phyloP scores from a whole-genome alignment of 352 stramenopile genomes.

The Phytopythium mirpurense region DNA sequence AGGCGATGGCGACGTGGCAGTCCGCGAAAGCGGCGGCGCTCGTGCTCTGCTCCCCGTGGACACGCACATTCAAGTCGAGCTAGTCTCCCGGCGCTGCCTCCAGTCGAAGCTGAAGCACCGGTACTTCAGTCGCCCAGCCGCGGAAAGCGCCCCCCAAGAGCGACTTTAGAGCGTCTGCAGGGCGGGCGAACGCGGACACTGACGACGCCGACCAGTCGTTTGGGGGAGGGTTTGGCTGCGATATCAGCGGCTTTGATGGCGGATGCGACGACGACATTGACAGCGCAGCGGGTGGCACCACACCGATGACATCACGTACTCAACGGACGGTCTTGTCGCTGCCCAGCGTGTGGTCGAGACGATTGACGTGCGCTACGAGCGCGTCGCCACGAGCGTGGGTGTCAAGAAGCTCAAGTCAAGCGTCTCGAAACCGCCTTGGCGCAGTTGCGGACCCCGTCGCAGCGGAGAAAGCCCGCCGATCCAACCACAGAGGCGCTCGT shows the following conservation, averaged over 20 bases:
- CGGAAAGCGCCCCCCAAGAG: constrained; percentile 5
- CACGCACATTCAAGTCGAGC: constrained; percentile 54
- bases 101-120: constrained; percentile 66
- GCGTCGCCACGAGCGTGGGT: constrained; percentile 95
- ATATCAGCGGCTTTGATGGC: constrained; percentile 30
- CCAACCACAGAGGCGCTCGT: not conserved
- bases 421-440: constrained; percentile 90
- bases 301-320: constrained; percentile 39
- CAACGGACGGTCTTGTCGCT: constrained; percentile 59
- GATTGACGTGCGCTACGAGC: constrained; percentile 91
- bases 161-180: constrained; percentile 11
- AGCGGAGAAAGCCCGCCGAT: not conserved
- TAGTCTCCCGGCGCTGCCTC: constrained; percentile 76
- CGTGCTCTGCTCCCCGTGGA: constrained; percentile 76
- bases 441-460: constrained; percentile 19
- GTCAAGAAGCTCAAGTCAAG: constrained; percentile 96
- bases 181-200: constrained; percentile 13
- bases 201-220: constrained; percentile 19
- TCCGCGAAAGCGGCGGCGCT: constrained; percentile 50
- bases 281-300: constrained; percentile 4
- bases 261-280: constrained; percentile 35
- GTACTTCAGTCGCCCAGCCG: constrained; percentile 44
- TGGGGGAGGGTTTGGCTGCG: constrained; percentile 29
- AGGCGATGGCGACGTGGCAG: constrained; percentile 46
- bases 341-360: constrained; percentile 93